Base-by-base conservation (phyloP, 176 grass and related monocot genomes). In the Triticum urartu region DNA sequence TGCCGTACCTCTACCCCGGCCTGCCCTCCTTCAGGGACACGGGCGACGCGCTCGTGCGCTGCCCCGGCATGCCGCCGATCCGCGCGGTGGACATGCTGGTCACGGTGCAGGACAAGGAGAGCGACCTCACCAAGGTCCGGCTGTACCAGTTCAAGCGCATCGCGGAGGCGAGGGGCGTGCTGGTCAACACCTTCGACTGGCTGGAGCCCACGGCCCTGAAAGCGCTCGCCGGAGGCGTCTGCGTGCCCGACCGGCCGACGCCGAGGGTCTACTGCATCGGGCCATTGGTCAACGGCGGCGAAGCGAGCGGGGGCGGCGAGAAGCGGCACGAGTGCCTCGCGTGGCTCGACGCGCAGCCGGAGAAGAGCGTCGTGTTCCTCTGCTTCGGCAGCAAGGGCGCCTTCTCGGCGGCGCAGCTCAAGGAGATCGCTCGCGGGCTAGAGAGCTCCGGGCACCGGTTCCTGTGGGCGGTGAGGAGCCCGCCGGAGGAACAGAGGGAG, bases 321-420 rank as follows among this genome's bases (percentile, higher is more conserved):
- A 17, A 12, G 52, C 72, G 45, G 54, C 78, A 94, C 43, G 54
- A 87, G 67, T 97, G 95, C 73, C 40, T 97, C 9, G 71, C 78
- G 40, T 97, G 95, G 95, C 83, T 97, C 9, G 86, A 94, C 63
- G 40, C 48, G 13, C 95, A 94, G 78, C 95, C 90, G 17, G 6
- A 15, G 9, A 74, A 14, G 34, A 89, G 88, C 56, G 94, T 92
- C 22, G 88, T 92, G 77, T 92, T 97, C 84, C 83, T 97, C 80
- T 97, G 89, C 85, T 97, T 97, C 81, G 94, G 94, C 28, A 94
- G 94, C 82, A 73, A 20, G 68, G 94, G 90, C 52, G 6, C 83
- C 5, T 91, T 97, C 75, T 25, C 90, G 32, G 62, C 36, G 65
- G 67, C 42, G 26, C 92, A 94, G 79, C 6, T 91, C 0, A 61